These are phyloP conservation scores for Suillus paluster DNA, from an alignment of 768 basidiomycete genomes.

Conservation along the genomic window DNA sequence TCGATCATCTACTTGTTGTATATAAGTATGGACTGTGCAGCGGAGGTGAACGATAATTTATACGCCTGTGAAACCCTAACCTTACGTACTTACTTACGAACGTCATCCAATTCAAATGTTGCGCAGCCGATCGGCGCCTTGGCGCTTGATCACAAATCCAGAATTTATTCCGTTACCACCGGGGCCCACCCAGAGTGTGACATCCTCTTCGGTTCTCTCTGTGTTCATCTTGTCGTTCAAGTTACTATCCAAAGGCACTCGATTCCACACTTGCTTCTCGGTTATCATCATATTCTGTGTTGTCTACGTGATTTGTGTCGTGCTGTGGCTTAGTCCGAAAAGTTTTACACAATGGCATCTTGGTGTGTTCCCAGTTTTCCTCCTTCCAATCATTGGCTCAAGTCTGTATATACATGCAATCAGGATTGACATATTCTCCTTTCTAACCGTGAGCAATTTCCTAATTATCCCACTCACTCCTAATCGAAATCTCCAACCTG, in stretches of 20 bases:
- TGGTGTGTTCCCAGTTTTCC: slow-evolving; percentile 4
- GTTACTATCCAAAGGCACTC: too few relatives aligned
- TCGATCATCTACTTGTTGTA: neutral
- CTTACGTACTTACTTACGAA: neutral
- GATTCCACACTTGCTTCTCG: neutral
- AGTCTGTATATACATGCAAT: neutral
- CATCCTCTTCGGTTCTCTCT: neutral
- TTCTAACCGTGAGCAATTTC: slow-evolving; percentile 39
- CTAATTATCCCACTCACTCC: neutral
- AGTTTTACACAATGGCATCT: slow-evolving; percentile 20
- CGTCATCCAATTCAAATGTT: neutral
- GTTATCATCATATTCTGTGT: neutral
- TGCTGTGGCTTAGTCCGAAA: neutral
- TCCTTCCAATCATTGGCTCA: neutral
- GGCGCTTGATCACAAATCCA: too few relatives aligned
- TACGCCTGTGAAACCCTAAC: too few relatives aligned
- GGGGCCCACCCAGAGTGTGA: too few relatives aligned
- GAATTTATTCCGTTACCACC: neutral
- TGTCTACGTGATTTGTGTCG: neutral
- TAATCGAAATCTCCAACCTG: neutral
- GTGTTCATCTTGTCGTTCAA: too few relatives aligned
- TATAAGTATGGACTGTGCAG: neutral
- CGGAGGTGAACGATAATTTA: neutral
- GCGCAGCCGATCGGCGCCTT: too few relatives aligned
- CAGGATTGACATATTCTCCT: slow-evolving; percentile 49